These are phyloP conservation scores for Galerina sulciceps DNA, from an alignment of 768 basidiomycete species.

Conservation along the genomic window DNA sequence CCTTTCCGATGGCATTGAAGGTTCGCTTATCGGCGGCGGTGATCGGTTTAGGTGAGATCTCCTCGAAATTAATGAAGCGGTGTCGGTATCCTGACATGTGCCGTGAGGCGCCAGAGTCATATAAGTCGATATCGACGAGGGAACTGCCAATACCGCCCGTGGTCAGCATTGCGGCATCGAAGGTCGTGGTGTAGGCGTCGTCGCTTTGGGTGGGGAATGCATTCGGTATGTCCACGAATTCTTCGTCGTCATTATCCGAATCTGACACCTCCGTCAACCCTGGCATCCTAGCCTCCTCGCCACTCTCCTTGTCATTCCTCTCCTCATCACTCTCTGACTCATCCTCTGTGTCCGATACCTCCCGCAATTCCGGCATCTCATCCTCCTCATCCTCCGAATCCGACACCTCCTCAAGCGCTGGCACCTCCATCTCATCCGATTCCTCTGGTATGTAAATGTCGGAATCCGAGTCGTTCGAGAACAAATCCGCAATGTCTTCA, in stretches of 20 bases:
- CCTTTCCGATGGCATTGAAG: constrained; percentile 24
- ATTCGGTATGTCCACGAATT: background rate
- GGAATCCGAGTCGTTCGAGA: background rate
- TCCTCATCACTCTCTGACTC: too few relatives aligned
- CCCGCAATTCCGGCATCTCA: background rate
- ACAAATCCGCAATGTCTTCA: background rate
- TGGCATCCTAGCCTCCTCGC: background rate
- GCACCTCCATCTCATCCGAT: too few relatives aligned
- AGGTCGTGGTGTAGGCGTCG: constrained; percentile 7
- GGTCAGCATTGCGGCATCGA: constrained; percentile 19
- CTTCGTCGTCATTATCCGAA: background rate
- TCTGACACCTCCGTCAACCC: background rate
- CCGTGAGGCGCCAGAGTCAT: constrained; percentile 16
- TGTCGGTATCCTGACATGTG: constrained; percentile 17
- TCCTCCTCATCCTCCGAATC: background rate
- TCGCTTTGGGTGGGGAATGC: background rate
- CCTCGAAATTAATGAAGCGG: constrained; percentile 21
- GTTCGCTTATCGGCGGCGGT: constrained; percentile 26
- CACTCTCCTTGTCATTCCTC: background rate
- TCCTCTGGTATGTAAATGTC: constrained; percentile 7
- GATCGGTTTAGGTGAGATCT: constrained; percentile 20
- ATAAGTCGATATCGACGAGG: constrained; percentile 9
- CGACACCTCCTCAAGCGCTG: constrained; percentile 3
- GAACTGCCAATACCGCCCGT: background rate
- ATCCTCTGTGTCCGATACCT: too few relatives aligned